Conservation (phyloP, 805 yeast genomes). For the Nakazawaea ernobii region DNA sequence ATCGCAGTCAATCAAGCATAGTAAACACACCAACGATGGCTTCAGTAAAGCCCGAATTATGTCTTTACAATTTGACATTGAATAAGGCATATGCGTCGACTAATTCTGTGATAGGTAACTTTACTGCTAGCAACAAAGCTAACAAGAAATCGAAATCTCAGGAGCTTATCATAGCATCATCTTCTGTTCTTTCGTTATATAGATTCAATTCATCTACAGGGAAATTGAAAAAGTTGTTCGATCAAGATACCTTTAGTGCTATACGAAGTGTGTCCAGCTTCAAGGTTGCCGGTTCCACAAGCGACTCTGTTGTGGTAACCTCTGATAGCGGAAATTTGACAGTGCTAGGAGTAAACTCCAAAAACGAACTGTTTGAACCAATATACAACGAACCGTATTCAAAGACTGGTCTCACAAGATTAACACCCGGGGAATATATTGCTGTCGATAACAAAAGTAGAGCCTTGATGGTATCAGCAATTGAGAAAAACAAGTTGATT, state of each 20-base stretch:
- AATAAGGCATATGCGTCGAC: slow-evolving; percentile 50
- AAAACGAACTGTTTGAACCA: slow-evolving; percentile 31
- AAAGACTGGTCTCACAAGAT: slow-evolving; percentile 69
- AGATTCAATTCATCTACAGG: slow-evolving; percentile 52
- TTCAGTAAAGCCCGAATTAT: slow-evolving; percentile 29
- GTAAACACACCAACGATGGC: background rate
- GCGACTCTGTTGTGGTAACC: slow-evolving; percentile 59
- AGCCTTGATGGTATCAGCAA: slow-evolving; percentile 62
- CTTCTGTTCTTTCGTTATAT: slow-evolving; percentile 49
- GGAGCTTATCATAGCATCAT: slow-evolving; percentile 55
- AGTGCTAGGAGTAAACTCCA: slow-evolving; percentile 39
- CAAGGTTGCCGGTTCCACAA: slow-evolving; percentile 44
- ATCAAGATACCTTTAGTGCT: slow-evolving; percentile 50
- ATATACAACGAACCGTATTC: slow-evolving; percentile 59
- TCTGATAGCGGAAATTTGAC: slow-evolving; percentile 77
- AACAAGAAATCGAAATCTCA: slow-evolving; percentile 40
- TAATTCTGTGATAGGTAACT: slow-evolving; percentile 61
- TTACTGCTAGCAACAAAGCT: slow-evolving; percentile 39
- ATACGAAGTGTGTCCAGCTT: slow-evolving; percentile 49
- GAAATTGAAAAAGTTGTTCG: slow-evolving; percentile 34
- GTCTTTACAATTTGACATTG: slow-evolving; percentile 69
- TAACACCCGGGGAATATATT: slow-evolving; percentile 69
- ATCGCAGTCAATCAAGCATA: background rate
- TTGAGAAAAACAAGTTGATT: slow-evolving; percentile 70
- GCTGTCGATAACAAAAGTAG: slow-evolving; percentile 68